Evolutionary conservation across 768 basidiomycete genomes (phyloP).

Genomic region (Rossbeevera mucosa): DNA sequence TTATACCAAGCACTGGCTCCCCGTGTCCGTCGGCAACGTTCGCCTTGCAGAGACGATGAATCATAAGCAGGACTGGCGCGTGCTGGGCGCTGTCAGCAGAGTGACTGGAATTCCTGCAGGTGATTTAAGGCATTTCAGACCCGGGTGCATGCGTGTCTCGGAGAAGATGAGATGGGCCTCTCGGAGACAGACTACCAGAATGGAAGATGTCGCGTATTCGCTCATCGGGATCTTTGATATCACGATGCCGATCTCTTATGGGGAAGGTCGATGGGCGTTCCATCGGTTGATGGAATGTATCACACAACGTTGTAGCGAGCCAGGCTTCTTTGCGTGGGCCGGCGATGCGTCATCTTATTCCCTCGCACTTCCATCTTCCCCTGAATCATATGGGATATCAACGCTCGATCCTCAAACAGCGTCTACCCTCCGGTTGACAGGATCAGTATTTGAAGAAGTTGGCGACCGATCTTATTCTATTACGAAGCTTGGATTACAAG

Average conservation of each 20-base stretch:
- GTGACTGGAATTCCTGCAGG: conserved; percentile 7
- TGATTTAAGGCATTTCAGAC: conserved; percentile 10
- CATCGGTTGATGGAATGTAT: conserved; percentile 9
- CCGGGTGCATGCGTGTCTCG: conserved; percentile 5
- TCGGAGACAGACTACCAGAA: conserved; percentile 8
- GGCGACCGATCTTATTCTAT: conserved; percentile 16
- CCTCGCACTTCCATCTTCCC: conserved; percentile 6
- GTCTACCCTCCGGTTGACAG: conserved; percentile 8
- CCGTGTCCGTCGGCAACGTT: neutral
- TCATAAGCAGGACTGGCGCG: conserved; percentile 12
- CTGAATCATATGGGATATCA: conserved; percentile 5
- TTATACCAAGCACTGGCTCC: conserved; percentile 6
- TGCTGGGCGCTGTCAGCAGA: neutral
- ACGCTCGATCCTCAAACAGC: neutral
- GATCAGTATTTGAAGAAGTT: conserved; percentile 12
- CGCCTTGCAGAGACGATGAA: neutral
- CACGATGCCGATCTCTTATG: conserved; percentile 14
- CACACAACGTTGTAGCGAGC: conserved; percentile 6
- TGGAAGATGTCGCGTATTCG: conserved; percentile 9
- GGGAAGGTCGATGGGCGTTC: conserved; percentile 14
- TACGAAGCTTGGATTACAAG: conserved; percentile 12
- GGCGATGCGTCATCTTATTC: conserved; percentile 11
- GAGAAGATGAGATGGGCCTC: conserved; percentile 17
- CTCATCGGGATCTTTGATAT: conserved; percentile 16
- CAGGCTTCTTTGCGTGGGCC: conserved; percentile 15